Base-by-base conservation (phyloP, 345 rosid genomes). In the Syzygium grande region DNA sequence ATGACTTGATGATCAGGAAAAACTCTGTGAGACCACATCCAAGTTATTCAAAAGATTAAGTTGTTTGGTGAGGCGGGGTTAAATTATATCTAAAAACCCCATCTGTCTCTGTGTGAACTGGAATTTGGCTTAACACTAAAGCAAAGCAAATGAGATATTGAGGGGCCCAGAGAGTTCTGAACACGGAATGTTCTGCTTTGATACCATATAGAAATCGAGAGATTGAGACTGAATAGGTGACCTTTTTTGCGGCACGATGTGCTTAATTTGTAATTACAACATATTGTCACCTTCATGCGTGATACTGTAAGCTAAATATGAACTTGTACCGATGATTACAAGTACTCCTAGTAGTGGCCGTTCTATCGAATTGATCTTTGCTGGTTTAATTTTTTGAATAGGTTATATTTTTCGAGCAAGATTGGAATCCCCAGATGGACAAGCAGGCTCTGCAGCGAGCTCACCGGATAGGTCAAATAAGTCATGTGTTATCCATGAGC, bases 391-490 rank as follows among this genome's bases (percentile, higher is more conserved):
- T 90, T 53, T 83, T 51, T 65, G 46, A 41, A 77, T 86, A 97
- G 99, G 98, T 96, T 88, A 94, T 97, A 89, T 95, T 96, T 90
- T 97, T 93, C 27, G 99, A 97, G 91, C 98, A 97, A 93, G 98
- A 97, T 88, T 97, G 99, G 99, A 97, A 97, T 88, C 99, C 98
- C 56, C 99, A 97, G 89, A 98, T 96, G 88, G 99, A 95, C 89
- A 95, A 94, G 92, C 98, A 96, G 91, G 99, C 98, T 89, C 89
- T 97, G 91, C 99, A 97, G 90, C 93, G 98, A 84, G 97, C 98
- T 85, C 99, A 96, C 88, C 92, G 99, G 85, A 97, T 97, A 90
- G 99, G 99, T 89, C 99, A 97, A 91, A 89, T 92, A 89, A 96
- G 93, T 90, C 98, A 94, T 87, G 99, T 97, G 87, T 85, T 97